Base-by-base conservation (phyloP, 2,329 filamentous ascomycete genomes). In the Neonectria hederae region DNA sequence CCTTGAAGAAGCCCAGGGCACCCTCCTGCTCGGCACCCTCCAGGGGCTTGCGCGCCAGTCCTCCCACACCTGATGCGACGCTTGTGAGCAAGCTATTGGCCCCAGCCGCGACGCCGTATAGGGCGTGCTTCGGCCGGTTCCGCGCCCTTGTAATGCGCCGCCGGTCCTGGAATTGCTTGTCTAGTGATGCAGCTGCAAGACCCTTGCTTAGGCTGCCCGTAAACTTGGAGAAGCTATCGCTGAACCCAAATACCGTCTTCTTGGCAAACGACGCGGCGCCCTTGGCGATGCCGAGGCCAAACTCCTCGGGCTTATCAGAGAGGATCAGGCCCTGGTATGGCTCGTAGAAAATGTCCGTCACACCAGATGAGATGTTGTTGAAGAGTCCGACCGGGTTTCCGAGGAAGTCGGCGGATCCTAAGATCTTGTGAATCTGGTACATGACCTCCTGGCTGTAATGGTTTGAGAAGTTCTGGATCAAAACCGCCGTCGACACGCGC, bases 341-440 rank as follows among this genome's bases (percentile, higher is more conserved):
- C 78, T 99, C 97, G 83, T 99, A 99, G 83, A 99, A 99, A 76
- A 99, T 97, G 77, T 97, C 96, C 21, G 93, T 94, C 57, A 99
- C 93, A 72, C 97, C 96, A 49, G 96, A 99, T 73, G 93, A 97
- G 79, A 99, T 92, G 76, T 95, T 99, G 83, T 97, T 98, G 89
- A 99, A 99, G 46, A 99, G 84, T 48, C 96, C 96, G 17, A 99
- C 97, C 0, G 96, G 96, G 73, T 99, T 99, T 40, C 96, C 96
- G 6, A 99, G 84, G 86, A 99, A 98, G 78, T 99, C 96, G 5
- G 96, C 96, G 6, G 95, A 98, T 19, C 96, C 96, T 60, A 99
- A 88, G 69, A 99, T 96, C 80, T 98, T 94, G 83, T 99, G 97
- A 17, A 99, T 91, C 81, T 99, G 96, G 73, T 96, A 93, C 59